Percentiles rank a stretch among this genome's conserved stretches.
Conservation (phyloP, 257 asterid genomes). For the Penstemon eatonii region DNA sequence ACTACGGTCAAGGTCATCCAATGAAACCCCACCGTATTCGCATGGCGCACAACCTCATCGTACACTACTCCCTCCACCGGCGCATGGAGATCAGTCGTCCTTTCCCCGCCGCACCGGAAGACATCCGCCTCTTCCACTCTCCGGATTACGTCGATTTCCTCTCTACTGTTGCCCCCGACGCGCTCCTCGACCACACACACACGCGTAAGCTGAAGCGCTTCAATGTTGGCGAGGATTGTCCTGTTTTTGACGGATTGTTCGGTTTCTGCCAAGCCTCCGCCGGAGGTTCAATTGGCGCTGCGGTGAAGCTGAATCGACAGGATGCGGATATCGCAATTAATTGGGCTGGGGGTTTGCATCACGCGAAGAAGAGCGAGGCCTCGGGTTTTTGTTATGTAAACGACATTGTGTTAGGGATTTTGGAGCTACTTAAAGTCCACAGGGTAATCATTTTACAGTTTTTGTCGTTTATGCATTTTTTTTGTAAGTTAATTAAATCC, state of each 20-base stretch:
- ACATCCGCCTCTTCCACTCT: slow-evolving; percentile 64
- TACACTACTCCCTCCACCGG: slow-evolving; percentile 65
- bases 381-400: slow-evolving; percentile 83
- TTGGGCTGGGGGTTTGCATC: slow-evolving; percentile 96
- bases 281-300: slow-evolving; percentile 87
- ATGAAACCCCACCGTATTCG: slow-evolving; percentile 87
- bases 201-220: slow-evolving; percentile 55
- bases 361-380: slow-evolving; percentile 82
- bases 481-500: no score
- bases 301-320: slow-evolving; percentile 63
- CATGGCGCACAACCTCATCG: slow-evolving; percentile 74
- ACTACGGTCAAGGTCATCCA: slow-evolving; percentile 79
- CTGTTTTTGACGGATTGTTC: slow-evolving; percentile 63
- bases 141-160: slow-evolving; percentile 72
- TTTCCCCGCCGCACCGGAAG: slow-evolving; percentile 50
- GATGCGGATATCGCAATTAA: slow-evolving; percentile 86
- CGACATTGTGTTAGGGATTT: slow-evolving; percentile 79
- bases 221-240: slow-evolving; percentile 73
- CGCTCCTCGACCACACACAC: slow-evolving; percentile 51
- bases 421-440: slow-evolving; percentile 74
- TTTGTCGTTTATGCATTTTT: neutral
- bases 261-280: slow-evolving; percentile 75
- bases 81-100: slow-evolving; percentile 70
- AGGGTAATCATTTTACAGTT: slow-evolving; percentile 37
- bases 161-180: slow-evolving; percentile 54